Evolutionary conservation across 2,329 filamentous ascomycete species (phyloP).

Genomic region (Sclerotinia spermophila): DNA sequence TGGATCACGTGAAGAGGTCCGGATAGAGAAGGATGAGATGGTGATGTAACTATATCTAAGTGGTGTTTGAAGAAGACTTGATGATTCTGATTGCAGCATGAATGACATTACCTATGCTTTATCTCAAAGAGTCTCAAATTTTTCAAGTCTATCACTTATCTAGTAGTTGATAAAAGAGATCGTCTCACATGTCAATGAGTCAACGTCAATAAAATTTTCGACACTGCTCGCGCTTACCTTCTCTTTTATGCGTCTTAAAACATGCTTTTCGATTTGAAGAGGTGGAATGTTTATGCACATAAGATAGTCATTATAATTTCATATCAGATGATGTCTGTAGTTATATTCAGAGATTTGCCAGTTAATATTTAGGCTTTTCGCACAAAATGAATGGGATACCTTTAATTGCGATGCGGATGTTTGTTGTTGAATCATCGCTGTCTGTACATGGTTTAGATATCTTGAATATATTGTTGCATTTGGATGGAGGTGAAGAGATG

Average conservation of each 20-base stretch:
- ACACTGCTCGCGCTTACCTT: background rate
- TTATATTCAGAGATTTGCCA: background rate
- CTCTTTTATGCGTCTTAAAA: background rate
- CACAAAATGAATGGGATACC: background rate
- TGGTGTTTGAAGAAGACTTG: background rate
- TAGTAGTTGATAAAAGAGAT: accelerated
- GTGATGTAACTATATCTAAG: background rate
- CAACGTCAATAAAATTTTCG: background rate
- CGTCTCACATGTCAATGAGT: background rate
- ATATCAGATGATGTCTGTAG: background rate
- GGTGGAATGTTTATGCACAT: background rate
- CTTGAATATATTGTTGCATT: background rate
- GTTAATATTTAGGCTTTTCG: background rate
- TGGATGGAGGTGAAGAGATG: background rate
- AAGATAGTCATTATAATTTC: accelerated
- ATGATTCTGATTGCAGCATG: accelerated
- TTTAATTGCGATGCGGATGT: background rate
- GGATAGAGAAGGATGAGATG: background rate
- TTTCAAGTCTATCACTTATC: background rate
- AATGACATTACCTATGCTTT: no score
- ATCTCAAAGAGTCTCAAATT: no score
- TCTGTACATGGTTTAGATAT: background rate
- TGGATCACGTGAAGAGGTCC: background rate
- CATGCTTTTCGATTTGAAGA: background rate
- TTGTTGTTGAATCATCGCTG: background rate